Percentiles rank a stretch among this genome's conserved stretches.
These are phyloP conservation scores for Striga hermonthica DNA, from an alignment of 305 asterid genomes.

Conservation along the genomic window DNA sequence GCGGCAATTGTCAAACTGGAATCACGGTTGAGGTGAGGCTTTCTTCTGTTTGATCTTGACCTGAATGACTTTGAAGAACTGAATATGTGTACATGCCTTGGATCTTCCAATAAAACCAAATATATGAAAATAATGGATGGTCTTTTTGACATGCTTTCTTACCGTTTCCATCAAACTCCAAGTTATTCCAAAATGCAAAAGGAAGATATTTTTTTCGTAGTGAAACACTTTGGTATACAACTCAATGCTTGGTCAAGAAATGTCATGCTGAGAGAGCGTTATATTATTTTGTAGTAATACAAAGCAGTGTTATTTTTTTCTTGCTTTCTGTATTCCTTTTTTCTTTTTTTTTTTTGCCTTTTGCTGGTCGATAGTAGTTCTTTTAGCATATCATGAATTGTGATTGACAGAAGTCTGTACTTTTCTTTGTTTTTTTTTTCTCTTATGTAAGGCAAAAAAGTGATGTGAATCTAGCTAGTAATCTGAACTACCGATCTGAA, in stretches of 20 bases:
- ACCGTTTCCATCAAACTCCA: background rate
- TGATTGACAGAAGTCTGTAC: constrained; percentile 8
- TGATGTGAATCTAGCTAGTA: constrained; percentile 16
- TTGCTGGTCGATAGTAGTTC: background rate
- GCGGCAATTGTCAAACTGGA: constrained; percentile 51
- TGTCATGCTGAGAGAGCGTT: background rate
- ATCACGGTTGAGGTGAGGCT: constrained; percentile 48
- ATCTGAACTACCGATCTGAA: constrained; percentile 29
- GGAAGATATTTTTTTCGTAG: background rate
- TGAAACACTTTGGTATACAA: background rate
- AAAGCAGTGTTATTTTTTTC: background rate
- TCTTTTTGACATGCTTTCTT: background rate
- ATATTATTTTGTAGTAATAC: constrained; percentile 4
- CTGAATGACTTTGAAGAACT: background rate
- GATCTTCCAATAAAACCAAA: constrained; percentile 12
- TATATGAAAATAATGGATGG: background rate
- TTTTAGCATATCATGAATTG: constrained; percentile 12
- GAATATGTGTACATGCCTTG: constrained; percentile 1
- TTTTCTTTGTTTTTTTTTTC: background rate
- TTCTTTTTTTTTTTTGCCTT: background rate
- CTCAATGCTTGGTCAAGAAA: constrained; percentile 11
- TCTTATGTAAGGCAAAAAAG: constrained; percentile 22
- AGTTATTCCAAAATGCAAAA: background rate
- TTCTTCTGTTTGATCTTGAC: constrained; percentile 11
- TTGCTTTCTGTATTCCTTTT: background rate